Evolutionary conservation across 805 yeast species (phyloP).

Genomic region (Pichia cabralensis): DNA sequence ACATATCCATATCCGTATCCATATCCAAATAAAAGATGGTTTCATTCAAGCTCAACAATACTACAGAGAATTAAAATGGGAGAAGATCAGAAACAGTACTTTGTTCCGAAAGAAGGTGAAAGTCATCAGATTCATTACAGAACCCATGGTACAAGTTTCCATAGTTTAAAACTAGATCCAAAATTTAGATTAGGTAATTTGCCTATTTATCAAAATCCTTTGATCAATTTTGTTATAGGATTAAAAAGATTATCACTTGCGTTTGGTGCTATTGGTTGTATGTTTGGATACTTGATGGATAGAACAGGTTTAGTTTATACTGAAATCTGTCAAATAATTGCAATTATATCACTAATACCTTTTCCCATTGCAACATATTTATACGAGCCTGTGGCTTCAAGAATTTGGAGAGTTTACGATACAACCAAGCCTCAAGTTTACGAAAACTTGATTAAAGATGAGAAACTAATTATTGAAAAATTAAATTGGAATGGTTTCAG

Average conservation of each 20-base stretch:
- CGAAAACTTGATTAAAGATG: constrained; percentile 51
- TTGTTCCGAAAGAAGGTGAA: constrained; percentile 17
- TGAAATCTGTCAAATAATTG: constrained; percentile 32
- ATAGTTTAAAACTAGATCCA: constrained; percentile 31
- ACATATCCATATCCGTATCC: no score
- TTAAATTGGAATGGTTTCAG: constrained; percentile 57
- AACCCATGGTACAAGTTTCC: constrained; percentile 24
- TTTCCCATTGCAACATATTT: constrained; percentile 47
- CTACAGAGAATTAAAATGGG: constrained; percentile 22
- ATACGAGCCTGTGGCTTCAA: constrained; percentile 57
- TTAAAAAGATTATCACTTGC: constrained; percentile 54
- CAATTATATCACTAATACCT: constrained; percentile 39
- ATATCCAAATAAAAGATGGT: no score
- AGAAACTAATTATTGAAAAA: constrained; percentile 58
- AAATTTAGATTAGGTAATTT: constrained; percentile 46
- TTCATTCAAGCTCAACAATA: no score
- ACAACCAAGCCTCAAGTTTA: constrained; percentile 53
- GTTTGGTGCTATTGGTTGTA: constrained; percentile 48
- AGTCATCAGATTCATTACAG: constrained; percentile 18
- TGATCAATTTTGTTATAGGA: constrained; percentile 49
- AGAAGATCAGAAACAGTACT: constrained; percentile 21
- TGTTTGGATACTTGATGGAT: constrained; percentile 49
- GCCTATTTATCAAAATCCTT: constrained; percentile 58
- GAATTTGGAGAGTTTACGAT: constrained; percentile 63
- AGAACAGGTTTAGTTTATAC: constrained; percentile 46